These are phyloP conservation scores for Arabis hirsuta DNA, from an alignment of 345 rosid species.

Conservation along the genomic window DNA sequence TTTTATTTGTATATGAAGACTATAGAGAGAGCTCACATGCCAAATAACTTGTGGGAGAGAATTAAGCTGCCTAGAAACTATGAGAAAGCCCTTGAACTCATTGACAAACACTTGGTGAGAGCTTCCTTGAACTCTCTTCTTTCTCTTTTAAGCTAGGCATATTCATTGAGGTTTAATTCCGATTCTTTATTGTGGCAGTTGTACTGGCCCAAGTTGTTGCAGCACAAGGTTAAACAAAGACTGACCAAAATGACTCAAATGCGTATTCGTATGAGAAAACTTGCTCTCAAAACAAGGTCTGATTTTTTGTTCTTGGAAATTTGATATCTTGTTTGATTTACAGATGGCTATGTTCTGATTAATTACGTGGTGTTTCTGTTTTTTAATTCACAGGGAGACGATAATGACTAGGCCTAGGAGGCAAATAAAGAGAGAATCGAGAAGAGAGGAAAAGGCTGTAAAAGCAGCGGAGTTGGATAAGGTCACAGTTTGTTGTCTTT, in stretches of 20 bases:
- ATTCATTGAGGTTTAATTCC: background rate
- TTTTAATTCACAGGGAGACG: constrained; percentile 57
- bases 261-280: constrained; percentile 96
- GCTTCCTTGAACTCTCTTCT: constrained; percentile 3
- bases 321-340: constrained; percentile 2
- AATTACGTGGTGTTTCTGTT: constrained; percentile 11
- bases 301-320: background rate
- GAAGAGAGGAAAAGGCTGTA: constrained; percentile 88
- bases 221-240: constrained; percentile 88
- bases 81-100: constrained; percentile 87
- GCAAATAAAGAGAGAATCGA: constrained; percentile 62
- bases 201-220: constrained; percentile 92
- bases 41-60: constrained; percentile 89
- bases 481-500: constrained; percentile 48
- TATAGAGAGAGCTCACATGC: constrained; percentile 95
- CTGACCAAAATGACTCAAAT: constrained; percentile 98
- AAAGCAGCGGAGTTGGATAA: constrained; percentile 82
- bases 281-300: constrained; percentile 86
- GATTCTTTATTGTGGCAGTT: constrained; percentile 47
- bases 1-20: constrained; percentile 95
- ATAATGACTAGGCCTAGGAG: constrained; percentile 73
- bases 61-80: constrained; percentile 83
- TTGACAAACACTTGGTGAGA: constrained; percentile 89
- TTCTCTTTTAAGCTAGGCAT: background rate
- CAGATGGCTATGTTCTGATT: constrained; percentile 1